Conservation (phyloP, 2,329 filamentous ascomycete genomes). For the Colletotrichum sp. region DNA sequence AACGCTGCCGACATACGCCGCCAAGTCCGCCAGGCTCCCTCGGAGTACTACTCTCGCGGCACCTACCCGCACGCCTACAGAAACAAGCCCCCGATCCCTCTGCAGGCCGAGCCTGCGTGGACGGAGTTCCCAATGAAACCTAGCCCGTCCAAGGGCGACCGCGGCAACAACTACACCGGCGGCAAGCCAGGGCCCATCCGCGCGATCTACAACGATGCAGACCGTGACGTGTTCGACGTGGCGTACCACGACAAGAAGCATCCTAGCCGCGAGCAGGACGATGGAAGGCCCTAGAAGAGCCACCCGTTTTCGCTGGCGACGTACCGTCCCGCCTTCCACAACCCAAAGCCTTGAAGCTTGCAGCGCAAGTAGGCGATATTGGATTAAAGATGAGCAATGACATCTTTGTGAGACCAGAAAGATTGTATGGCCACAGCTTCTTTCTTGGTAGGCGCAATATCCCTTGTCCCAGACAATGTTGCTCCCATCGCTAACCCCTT, state of each 20-base stretch:
- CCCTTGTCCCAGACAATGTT: not conserved
- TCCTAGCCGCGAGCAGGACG: too few relatives aligned
- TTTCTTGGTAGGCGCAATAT: not conserved
- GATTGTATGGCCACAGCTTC: not conserved
- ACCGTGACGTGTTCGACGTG: not conserved
- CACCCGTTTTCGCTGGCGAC: not conserved
- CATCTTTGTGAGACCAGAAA: not conserved
- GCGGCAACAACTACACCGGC: not conserved
- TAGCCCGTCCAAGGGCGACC: not conserved
- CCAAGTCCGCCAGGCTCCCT: not conserved
- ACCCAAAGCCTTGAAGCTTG: not conserved
- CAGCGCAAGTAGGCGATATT: not conserved
- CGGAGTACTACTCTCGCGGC: not conserved
- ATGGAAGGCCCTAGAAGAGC: accelerated
- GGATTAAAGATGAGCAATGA: not conserved
- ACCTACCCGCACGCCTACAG: accelerated
- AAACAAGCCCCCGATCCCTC: not conserved
- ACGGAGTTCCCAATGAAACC: not conserved
- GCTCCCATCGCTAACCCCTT: not conserved
- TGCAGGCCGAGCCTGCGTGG: accelerated
- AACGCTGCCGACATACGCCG: not conserved
- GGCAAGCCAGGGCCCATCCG: not conserved
- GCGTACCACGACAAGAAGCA: not conserved
- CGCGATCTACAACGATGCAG: not conserved
- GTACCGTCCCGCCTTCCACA: not conserved